Percentiles rank a stretch among this genome's conserved stretches.
Conservation (phyloP, 2,329 filamentous ascomycete species). For the Alternaria burnsii region DNA sequence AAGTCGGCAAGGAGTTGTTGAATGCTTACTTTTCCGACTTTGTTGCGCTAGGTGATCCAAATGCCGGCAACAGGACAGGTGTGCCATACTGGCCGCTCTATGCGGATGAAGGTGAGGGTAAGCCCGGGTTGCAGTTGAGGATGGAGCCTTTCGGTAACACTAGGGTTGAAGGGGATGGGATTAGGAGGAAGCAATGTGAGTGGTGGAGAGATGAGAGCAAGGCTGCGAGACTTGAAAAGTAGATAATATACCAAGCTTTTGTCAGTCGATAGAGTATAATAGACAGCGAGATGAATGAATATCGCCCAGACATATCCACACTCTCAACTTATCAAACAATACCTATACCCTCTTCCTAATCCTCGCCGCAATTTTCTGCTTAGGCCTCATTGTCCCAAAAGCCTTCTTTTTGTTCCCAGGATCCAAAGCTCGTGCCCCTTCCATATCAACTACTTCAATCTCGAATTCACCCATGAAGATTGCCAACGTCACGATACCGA, state of each 20-base stretch:
- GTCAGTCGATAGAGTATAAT: background rate
- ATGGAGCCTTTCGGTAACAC: constrained; percentile 38
- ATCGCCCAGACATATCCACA: background rate
- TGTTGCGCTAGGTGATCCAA: constrained; percentile 53
- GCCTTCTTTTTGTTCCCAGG: constrained; percentile 5
- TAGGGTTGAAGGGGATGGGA: constrained; percentile 37
- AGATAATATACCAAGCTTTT: background rate
- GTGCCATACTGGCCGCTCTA: constrained; percentile 53
- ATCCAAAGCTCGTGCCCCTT: background rate
- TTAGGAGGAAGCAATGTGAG: constrained; percentile 36
- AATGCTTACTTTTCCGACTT: constrained; percentile 53
- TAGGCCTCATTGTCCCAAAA: constrained; percentile 16
- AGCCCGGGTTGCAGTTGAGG: constrained; percentile 29
- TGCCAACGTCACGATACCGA: constrained; percentile 19
- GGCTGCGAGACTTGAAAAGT: constrained; percentile 36
- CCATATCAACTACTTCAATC: constrained; percentile 5
- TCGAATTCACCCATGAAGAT: constrained; percentile 17
- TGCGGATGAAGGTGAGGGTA: constrained; percentile 19
- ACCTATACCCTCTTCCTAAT: constrained; percentile 4
- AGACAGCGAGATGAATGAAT: background rate
- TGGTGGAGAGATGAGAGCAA: constrained; percentile 38
- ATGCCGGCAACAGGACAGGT: constrained; percentile 31
- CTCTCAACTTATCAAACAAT: background rate
- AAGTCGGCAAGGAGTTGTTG: constrained; percentile 50
- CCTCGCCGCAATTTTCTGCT: constrained; percentile 7